Evolutionary conservation across 2,329 filamentous ascomycete species (phyloP), one percentile per base, ranked within the genome.

Genomic region (Colletotrichum horii): DNA sequence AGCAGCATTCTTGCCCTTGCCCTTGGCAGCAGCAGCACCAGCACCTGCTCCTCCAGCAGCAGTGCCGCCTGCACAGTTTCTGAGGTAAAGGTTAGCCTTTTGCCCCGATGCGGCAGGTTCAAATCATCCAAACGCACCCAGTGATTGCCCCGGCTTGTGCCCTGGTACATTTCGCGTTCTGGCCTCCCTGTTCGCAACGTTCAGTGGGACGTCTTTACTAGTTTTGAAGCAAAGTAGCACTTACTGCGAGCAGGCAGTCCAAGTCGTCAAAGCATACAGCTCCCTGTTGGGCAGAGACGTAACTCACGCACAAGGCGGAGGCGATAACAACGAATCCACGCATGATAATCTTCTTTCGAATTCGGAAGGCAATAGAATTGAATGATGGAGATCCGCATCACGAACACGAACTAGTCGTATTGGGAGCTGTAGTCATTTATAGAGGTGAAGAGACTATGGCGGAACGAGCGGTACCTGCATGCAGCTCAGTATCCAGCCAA

Each of bases 231-330:
- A 34, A 34, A 6, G 16, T 12, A 6, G 34, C 15, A 8, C 62
- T 15, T 75, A 75, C 73, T 4, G 73, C 19, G 16, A 75, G 73
- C 16, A 62, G 19, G 22, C 73, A 75, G 26, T 75, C 73, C 32
- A 75, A 22, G 32, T 75, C 73, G 8, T 75, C 73, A 28, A 75
- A 75, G 64, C 73, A 75, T 8, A 71, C 56, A 24, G 73, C 73
- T 32, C 73, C 73, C 43, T 48, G 38, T 48, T 75, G 73, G 4
- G 69, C 73, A 8, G 73, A 66, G 38, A 75, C 73, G 12, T 75
- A 72, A 9, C 62, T 64, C 12, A 32, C 73, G 55, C 62, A 72
- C 24, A 75, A 15, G 32, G 73, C 73, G 22, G 73, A 72, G 43
- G 73, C 70, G 7, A 75, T 24, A 24, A 75, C 22, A 22, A 43